These are phyloP conservation scores for Coffea canephora DNA, from an alignment of 257 asterid species.

Conservation along the genomic window DNA sequence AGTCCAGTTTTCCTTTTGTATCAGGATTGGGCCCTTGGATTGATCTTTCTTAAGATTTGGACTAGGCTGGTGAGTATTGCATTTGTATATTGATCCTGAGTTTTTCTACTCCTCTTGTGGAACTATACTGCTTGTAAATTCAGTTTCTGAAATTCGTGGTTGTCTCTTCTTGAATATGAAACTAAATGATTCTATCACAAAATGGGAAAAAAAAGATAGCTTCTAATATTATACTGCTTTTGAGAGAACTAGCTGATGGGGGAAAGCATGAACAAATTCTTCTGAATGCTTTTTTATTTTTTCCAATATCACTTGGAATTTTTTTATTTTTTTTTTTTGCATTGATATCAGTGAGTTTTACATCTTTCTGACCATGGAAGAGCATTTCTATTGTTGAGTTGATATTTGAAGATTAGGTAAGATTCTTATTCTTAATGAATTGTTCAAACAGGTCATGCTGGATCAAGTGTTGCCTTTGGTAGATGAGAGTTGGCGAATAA, in stretches of 20 bases:
- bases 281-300: background rate
- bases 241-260: background rate
- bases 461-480: slow-evolving; percentile 92
- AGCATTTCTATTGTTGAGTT: background rate
- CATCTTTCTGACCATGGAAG: background rate
- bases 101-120: background rate
- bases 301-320: background rate
- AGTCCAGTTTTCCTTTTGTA: slow-evolving; percentile 95
- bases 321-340: too few species aligned
- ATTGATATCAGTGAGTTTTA: background rate
- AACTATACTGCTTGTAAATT: background rate
- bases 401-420: background rate
- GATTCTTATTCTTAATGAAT: background rate
- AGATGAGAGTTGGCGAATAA: slow-evolving; percentile 91
- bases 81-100: background rate
- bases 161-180: background rate
- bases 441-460: slow-evolving; percentile 68
- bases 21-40: slow-evolving; percentile 98
- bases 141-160: background rate
- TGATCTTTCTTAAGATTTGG: slow-evolving; percentile 95
- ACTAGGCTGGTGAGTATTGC: slow-evolving; percentile 83
- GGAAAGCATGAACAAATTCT: background rate
- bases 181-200: too few species aligned
- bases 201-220: too few species aligned
- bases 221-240: background rate